Conservation (phyloP, 2,329 filamentous ascomycete genomes). For the Alternaria hordeiaustralica region DNA sequence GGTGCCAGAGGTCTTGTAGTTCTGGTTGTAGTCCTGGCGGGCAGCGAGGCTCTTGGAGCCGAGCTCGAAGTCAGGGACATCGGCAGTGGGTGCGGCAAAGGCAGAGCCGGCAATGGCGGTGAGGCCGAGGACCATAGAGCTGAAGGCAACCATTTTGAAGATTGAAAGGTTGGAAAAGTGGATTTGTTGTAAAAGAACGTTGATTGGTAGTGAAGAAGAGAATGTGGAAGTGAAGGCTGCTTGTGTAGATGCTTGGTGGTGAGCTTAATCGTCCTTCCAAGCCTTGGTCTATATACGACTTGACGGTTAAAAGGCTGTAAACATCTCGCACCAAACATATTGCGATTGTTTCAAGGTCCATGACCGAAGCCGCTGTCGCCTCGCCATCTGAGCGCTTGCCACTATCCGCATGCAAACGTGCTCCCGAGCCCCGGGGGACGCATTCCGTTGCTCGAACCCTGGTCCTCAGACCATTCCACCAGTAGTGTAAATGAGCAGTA, state of each 20-base stretch:
- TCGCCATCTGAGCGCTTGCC: not conserved
- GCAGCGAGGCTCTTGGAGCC: conserved; percentile 18
- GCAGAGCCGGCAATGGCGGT: conserved; percentile 24
- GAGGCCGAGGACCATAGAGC: conserved; percentile 27
- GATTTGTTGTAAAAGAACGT: not conserved
- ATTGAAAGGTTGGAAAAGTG: not conserved
- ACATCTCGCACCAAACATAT: conserved; percentile 7
- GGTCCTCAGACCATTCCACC: not conserved
- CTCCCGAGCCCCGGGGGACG: not conserved
- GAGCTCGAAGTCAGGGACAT: conserved; percentile 41
- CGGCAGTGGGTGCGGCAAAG: conserved; percentile 32
- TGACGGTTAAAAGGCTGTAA: conserved; percentile 6
- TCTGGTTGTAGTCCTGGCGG: conserved; percentile 45
- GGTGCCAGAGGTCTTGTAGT: conserved; percentile 43
- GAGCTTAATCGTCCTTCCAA: not conserved
- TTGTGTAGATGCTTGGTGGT: conserved; percentile 6
- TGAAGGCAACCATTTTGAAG: conserved; percentile 36
- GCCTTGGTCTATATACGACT: conserved; percentile 6
- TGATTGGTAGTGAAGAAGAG: not conserved
- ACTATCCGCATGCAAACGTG: not conserved
- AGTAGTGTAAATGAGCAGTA: conserved; percentile 1
- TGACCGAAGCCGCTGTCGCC: not conserved
- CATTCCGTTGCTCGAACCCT: not conserved
- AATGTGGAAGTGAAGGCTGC: conserved; percentile 3
- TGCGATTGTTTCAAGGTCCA: conserved; percentile 7